Evolutionary conservation across 108 stramenopile species (phyloP), one percentile per base, ranked within the genome.

Genomic region (Discostella stelligeroides): DNA sequence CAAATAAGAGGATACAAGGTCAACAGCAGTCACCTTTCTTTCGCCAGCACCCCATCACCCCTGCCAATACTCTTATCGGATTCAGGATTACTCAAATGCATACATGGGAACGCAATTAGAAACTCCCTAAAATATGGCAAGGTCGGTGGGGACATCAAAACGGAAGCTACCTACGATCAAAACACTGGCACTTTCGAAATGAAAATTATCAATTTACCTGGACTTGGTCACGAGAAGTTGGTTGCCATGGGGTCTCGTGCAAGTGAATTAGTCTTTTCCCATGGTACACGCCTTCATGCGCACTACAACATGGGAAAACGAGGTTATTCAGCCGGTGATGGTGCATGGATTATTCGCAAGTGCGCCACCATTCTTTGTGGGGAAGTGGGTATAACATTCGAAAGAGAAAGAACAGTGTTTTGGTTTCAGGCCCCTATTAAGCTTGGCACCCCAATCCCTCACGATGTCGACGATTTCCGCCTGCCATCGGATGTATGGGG

Each of bases 71-170:
- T 88, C 39, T 65, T 56, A 50, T 54, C 81, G 9, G 88, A 88
- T 65, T 73, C 68, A 38, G 65, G 80, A 17, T 78, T 88, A 6
- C 24, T 88, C 11, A 39, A 62, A 30, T 82, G 82, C 61, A 75
- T 88, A 23, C 76, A 88, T 60, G 59, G 76, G 54, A 81, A 85
- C 56, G 84, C 82, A n/a, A 41, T 88, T 29, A 79, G 76, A 58
- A 88, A 88, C 68, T 83, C 88, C 14, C 82, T 84, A 46, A 82
- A 80, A 47, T 86, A 85, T 68, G 88, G 88, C 25, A 82, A 86
- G 45, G 58, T 30, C 11, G 79, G 68, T 10, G 85, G 82, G 0
- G 51, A 46, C 23, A 75, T 88, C 39, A 56, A 57, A 41, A 88
- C 83, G 20, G 49, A 54, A 41, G 54, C 84, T 30, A 49, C 20